Base-by-base conservation (phyloP, 1,139 yeast species). In the Meyerozyma sp. region DNA sequence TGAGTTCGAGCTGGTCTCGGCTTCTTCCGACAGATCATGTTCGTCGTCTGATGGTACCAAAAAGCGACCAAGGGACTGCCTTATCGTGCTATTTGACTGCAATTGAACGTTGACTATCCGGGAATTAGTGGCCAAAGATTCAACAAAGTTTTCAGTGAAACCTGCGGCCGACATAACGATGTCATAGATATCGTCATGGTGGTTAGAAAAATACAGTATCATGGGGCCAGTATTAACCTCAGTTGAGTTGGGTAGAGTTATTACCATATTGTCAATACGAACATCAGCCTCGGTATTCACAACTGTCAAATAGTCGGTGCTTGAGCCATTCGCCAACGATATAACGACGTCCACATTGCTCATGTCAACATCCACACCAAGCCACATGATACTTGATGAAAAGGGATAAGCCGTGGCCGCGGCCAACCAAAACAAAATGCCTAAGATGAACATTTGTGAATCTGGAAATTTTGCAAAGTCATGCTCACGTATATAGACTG, bases 41-140 rank as follows among this genome's bases (percentile, higher is more conserved):
- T 34, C 37, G 27, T 34, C 26, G 13, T 13, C 37, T 20, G 37
- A 20, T 34, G 37, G 37, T 34, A 20, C 37, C 37, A 34, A 34
- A 20, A 18, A 9, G 27, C n/a, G 26, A 34, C 37, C 37, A 18
- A 34, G 13, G 37, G 37, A 34, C n/a, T 34, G 37, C 27, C 27
- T 34, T 18, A 34, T 16, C n/a, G 37, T 34, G 37, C 4, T 34
- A 34, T 18, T 34, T 23, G 37, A 34, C 37, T 34, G 37, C 37
- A 34, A 34, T 21, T 34, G 9, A 20, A 34, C 37, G 9, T 34
- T 34, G 36, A 32, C 21, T 6, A 32, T 32, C 36, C 9, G 36
- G 36, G 20, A 13, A 14, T 32, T 18, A 14, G 20, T 32, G 20
- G 21, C 36, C 36, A 32, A 32, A 13, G 36, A 4, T 7, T 32